Percentiles rank a stretch among this genome's conserved stretches.
Conservation (phyloP, 148 eudicot genomes). For the Cornus controversa region DNA sequence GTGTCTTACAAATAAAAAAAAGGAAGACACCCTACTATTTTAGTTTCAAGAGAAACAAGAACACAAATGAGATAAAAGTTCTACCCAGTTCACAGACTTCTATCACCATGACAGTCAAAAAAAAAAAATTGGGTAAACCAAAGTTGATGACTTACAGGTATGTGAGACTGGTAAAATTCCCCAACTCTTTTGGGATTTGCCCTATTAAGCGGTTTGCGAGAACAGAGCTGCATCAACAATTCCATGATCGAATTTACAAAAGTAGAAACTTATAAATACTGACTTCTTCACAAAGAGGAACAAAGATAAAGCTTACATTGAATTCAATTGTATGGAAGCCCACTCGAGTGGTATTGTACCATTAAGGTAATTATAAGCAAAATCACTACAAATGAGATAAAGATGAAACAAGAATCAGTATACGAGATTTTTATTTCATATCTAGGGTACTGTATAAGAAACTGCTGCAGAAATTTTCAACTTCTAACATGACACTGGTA, state of each 20-base stretch:
- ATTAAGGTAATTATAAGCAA: conserved; percentile 65
- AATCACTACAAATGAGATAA: conserved; percentile 47
- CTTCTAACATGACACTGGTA: not conserved
- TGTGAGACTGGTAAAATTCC: conserved; percentile 53
- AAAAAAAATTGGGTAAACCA: not conserved
- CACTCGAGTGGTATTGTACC: conserved; percentile 70
- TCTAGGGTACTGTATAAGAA: not conserved
- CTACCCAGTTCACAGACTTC: conserved; percentile 3
- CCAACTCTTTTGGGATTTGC: conserved; percentile 58
- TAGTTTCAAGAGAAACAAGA: too few species aligned
- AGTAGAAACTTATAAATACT: not conserved
- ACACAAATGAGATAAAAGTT: too few species aligned
- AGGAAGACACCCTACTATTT: too few species aligned
- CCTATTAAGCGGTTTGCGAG: conserved; percentile 72
- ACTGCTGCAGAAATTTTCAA: not conserved
- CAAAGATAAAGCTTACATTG: conserved; percentile 37
- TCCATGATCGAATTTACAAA: conserved; percentile 11
- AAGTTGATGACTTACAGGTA: conserved; percentile 46
- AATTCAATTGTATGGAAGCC: conserved; percentile 52
- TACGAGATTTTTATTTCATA: conserved; percentile 1
- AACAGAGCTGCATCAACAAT: conserved; percentile 54
- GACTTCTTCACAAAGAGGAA: conserved; percentile 4
- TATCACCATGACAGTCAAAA: too few species aligned
- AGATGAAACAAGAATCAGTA: not conserved
- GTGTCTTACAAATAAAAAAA: too few species aligned